phyloP scores from a whole-genome alignment of 179 eudicot genomes.

The Corrigiola litoralis region DNA sequence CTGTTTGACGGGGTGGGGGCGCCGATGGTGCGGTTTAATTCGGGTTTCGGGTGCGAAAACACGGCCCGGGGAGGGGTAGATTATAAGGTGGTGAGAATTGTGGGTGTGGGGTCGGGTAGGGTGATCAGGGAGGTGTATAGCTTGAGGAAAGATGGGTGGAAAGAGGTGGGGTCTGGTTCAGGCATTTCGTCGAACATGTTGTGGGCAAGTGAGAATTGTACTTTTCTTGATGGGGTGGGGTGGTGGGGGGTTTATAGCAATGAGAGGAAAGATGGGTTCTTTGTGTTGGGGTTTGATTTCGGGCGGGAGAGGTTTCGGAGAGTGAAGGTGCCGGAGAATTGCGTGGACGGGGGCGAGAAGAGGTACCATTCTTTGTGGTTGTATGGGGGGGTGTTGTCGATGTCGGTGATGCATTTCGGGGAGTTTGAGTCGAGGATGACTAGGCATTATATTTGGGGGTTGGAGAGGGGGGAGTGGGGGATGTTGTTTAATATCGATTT shows the following conservation, averaged over 20 bases:
- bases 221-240: constrained; percentile 26
- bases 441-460: constrained; percentile 22
- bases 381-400: constrained; percentile 17
- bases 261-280: constrained; percentile 23
- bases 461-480: background rate
- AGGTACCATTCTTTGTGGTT: constrained; percentile 33
- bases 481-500: constrained; percentile 28
- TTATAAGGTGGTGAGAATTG: constrained; percentile 29
- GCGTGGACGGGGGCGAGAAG: constrained; percentile 25
- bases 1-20: constrained; percentile 17
- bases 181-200: constrained; percentile 28
- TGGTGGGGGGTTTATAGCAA: constrained; percentile 20
- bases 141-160: constrained; percentile 17
- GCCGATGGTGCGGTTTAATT: constrained; percentile 21
- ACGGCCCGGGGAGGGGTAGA: constrained; percentile 2
- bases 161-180: constrained; percentile 7
- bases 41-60: constrained; percentile 18
- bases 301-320: background rate
- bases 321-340: constrained; percentile 8
- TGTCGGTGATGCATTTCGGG: constrained; percentile 26
- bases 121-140: constrained; percentile 17
- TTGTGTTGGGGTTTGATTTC: constrained; percentile 16
- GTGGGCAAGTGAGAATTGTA: constrained; percentile 25
- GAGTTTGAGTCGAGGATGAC: constrained; percentile 19
- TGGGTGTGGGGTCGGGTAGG: background rate